Conservation (phyloP, 179 eudicot species). For the Heliamphora pulchella region DNA sequence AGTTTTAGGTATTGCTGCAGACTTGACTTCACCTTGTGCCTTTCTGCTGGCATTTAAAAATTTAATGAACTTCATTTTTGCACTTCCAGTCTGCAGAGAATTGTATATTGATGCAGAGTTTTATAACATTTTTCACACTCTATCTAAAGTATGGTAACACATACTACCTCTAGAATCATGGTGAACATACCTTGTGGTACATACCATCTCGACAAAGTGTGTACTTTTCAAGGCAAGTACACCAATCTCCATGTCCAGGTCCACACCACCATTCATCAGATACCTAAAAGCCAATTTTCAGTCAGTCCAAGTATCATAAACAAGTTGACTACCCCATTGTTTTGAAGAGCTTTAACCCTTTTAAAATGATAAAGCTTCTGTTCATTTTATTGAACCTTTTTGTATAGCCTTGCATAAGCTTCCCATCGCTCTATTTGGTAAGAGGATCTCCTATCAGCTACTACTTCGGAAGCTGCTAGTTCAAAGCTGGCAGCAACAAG, state of each 20-base stretch:
- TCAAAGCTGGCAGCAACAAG: conserved; percentile 94
- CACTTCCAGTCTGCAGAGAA: background rate
- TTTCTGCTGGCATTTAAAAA: background rate
- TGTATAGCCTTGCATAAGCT: conserved; percentile 79
- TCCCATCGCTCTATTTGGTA: conserved; percentile 81
- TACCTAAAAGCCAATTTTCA: conserved; percentile 41
- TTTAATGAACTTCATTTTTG: conserved; percentile 1
- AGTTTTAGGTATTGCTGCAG: background rate
- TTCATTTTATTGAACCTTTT: conserved; percentile 46
- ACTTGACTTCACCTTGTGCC: background rate
- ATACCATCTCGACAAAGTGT: conserved; percentile 86
- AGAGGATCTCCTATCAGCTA: conserved; percentile 76
- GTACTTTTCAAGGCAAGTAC: conserved; percentile 85
- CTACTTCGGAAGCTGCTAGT: conserved; percentile 84
- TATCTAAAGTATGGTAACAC: too few relatives aligned
- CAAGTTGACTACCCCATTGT: background rate
- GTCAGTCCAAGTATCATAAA: conserved; percentile 1
- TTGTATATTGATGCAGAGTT: background rate
- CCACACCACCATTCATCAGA: conserved; percentile 79
- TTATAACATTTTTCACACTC: background rate
- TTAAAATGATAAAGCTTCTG: background rate
- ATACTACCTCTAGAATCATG: too few relatives aligned
- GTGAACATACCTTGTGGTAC: conserved; percentile 70
- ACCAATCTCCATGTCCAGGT: conserved; percentile 97
- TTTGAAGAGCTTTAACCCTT: conserved; percentile 1